Base-by-base conservation (phyloP, 2,329 filamentous ascomycete species). In the Capronia epimyces region DNA sequence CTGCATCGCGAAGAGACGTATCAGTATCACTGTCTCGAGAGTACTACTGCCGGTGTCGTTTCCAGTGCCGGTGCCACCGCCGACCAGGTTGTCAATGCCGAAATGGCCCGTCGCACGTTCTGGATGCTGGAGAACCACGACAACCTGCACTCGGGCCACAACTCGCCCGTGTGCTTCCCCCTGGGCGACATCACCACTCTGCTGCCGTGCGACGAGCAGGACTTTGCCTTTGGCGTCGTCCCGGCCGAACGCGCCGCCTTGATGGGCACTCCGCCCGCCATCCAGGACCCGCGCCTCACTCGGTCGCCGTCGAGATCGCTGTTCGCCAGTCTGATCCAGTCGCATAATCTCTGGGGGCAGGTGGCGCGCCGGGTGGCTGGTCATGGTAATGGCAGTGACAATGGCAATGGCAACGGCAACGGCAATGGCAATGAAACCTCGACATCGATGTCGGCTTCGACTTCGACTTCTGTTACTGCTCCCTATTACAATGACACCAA, bases 1-100 rank as follows among this genome's bases (percentile, higher is more conserved):
- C 57, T 71, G 1, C 68, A 70, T 49, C 62, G 66, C 29, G 68
- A 71, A 52, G 67, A 70, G 32, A 64, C 66, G 1, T 71, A 70
- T 46, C 39, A 49, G 29, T 12, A 9, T n/a, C n/a, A n/a, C n/a
- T n/a, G n/a, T n/a, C n/a, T n/a, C n/a, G n/a, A n/a, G n/a, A n/a
- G n/a, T n/a, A n/a, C n/a, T n/a, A n/a, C n/a, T n/a, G n/a, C n/a
- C n/a, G n/a, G n/a, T n/a, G n/a, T n/a, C n/a, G n/a, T n/a, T n/a
- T n/a, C n/a, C n/a, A n/a, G n/a, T n/a, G n/a, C n/a, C n/a, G n/a
- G n/a, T 12, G 29, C 29, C 3, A 52, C 62, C 0, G 52, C 61
- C 5, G 64, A 69, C 5, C 56, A 65, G n/a, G 50, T 68, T 13
- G 63, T 70, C 5, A 52, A 62, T 3, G 59, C 63, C 15, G 67